A percentile compares a stretch with the other conserved stretches of the same genome.
phyloP scores from a whole-genome alignment of 805 yeast genomes.

The Debaryomyces prosopidis region DNA sequence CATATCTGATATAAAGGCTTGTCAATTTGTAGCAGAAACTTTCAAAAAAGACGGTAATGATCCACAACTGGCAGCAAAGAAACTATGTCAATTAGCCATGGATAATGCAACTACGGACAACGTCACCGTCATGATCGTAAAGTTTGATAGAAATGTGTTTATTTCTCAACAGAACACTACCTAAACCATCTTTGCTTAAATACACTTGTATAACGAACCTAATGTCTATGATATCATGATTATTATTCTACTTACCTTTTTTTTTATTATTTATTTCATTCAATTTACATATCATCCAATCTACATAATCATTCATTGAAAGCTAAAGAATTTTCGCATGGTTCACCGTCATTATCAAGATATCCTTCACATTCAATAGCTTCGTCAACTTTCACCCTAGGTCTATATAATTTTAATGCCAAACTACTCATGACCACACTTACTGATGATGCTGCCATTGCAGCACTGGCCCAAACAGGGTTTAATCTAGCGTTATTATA shows the following conservation, averaged over 20 bases:
- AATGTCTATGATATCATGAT: not conserved
- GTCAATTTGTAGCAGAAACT: conserved; percentile 60
- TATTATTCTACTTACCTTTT: not conserved
- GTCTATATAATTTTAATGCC: conserved; percentile 48
- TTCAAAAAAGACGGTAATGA: conserved; percentile 30
- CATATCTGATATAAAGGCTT: conserved; percentile 79
- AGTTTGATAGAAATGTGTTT: conserved; percentile 49
- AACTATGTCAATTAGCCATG: conserved; percentile 71
- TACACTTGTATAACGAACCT: too few relatives aligned
- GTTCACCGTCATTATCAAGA: not conserved
- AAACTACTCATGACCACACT: conserved; percentile 60
- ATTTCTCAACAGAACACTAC: conserved; percentile 4
- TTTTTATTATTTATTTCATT: too few relatives aligned
- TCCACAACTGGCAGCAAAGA: conserved; percentile 67
- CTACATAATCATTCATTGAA: not conserved
- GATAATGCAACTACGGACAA: conserved; percentile 84
- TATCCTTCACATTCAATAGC: conserved; percentile 1
- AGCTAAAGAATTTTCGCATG: not conserved
- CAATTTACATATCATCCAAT: too few relatives aligned
- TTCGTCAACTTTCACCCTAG: conserved; percentile 25
- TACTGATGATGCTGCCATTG: conserved; percentile 61
- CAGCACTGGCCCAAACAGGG: conserved; percentile 70
- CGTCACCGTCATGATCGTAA: conserved; percentile 88
- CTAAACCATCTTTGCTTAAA: too few relatives aligned
- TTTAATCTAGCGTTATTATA: conserved; percentile 51